phyloP scores from a whole-genome alignment of 1,284 basidiomycete genomes.

The Fomitopsis betulina region DNA sequence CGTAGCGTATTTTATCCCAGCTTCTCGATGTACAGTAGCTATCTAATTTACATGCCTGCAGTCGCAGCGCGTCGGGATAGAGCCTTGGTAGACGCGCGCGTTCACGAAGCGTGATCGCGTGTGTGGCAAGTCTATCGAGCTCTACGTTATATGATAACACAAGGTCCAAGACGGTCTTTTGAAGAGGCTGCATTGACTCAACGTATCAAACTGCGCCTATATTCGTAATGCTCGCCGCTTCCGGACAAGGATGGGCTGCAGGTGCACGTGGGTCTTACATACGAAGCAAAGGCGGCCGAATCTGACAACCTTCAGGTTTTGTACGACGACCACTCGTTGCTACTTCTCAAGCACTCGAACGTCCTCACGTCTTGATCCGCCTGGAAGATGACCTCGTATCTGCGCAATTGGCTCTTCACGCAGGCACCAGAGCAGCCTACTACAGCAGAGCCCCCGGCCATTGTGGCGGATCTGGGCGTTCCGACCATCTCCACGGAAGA shows the following conservation, averaged over 20 bases:
- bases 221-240: too few relatives aligned
- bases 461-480: neutral
- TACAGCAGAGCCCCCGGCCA: neutral
- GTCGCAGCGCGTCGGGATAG: too few relatives aligned
- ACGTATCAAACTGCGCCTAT: too few relatives aligned
- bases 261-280: neutral
- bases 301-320: neutral
- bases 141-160: too few relatives aligned
- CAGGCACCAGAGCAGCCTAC: conserved; percentile 9
- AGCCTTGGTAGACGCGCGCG: too few relatives aligned
- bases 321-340: neutral
- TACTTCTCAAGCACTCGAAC: neutral
- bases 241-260: too few relatives aligned
- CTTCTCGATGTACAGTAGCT: conserved; percentile 1
- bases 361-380: neutral
- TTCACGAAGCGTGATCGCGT: too few relatives aligned
- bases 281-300: neutral
- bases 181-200: too few relatives aligned
- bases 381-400: conserved; percentile 23
- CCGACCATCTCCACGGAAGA: conserved; percentile 19
- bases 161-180: too few relatives aligned
- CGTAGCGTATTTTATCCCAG: neutral
- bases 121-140: too few relatives aligned
- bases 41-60: neutral
- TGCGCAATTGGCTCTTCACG: conserved; percentile 26